phyloP scores from a whole-genome alignment of 2,329 filamentous ascomycete genomes.

The Rachicladosporium sp. region DNA sequence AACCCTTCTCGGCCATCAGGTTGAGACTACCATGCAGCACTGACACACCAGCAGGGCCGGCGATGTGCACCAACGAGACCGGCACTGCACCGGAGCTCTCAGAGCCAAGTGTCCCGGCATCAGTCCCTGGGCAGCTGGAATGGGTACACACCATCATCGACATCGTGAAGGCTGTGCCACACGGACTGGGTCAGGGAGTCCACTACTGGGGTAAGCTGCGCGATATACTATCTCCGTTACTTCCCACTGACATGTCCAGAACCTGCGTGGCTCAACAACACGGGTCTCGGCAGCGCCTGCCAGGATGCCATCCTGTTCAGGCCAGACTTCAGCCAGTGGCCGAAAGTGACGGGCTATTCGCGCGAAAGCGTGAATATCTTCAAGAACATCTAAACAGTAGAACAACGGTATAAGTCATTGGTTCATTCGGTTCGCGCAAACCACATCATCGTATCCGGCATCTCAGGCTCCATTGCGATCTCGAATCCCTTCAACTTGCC shows the following conservation, averaged over 20 bases:
- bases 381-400: slow-evolving; percentile 1
- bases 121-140: slow-evolving; percentile 16
- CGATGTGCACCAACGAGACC: slow-evolving; percentile 12
- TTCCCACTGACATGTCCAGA: slow-evolving; percentile 13
- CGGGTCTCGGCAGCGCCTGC: slow-evolving; percentile 18
- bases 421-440: no score
- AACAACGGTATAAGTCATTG: no score
- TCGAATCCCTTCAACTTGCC: no score
- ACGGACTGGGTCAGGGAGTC: slow-evolving; percentile 20
- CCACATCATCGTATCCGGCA: no score
- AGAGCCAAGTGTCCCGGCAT: slow-evolving; percentile 19
- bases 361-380: slow-evolving; percentile 17
- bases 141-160: slow-evolving; percentile 19
- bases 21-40: no score
- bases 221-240: no score
- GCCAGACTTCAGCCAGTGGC: slow-evolving; percentile 16
- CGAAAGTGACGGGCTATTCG: slow-evolving; percentile 16
- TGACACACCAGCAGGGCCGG: slow-evolving; percentile 8
- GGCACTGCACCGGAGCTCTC: slow-evolving; percentile 17
- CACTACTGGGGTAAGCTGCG: slow-evolving; percentile 8
- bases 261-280: slow-evolving; percentile 22
- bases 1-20: no score
- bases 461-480: no score
- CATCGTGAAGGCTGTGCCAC: slow-evolving; percentile 17
- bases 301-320: slow-evolving; percentile 19